A percentile compares a stretch with the other conserved stretches of the same genome.
phyloP scores from a whole-genome alignment of 225 moss, liverwort and hornwort species.

The Thuidium tamariscinum region DNA sequence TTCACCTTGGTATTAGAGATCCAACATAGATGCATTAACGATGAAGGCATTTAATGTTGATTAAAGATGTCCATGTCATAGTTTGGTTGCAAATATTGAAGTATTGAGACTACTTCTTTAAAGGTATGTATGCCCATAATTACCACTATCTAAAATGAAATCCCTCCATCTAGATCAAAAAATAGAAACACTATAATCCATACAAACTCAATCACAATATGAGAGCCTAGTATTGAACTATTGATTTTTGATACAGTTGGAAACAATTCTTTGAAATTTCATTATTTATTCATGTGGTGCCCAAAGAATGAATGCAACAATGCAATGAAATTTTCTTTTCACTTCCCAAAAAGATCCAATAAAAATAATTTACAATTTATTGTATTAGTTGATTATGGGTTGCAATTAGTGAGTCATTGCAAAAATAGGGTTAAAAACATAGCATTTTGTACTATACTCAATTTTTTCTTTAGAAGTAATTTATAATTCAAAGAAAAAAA shows the following conservation, averaged over 20 bases:
- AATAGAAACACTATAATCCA: background rate
- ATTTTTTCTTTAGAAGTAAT: no score
- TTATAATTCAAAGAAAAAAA: no score
- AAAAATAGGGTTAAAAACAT: no score
- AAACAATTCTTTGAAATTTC: background rate
- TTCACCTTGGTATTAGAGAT: fast-evolving
- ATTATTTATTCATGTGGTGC: background rate
- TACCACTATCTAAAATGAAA: background rate
- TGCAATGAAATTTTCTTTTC: background rate
- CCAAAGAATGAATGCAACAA: fast-evolving
- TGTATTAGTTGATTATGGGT: no score
- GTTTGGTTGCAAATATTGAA: background rate
- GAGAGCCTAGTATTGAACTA: background rate
- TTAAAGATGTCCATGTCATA: background rate
- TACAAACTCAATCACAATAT: background rate
- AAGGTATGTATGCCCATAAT: background rate
- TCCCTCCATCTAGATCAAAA: fast-evolving
- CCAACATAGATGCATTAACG: background rate
- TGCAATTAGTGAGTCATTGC: no score
- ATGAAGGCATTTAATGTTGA: background rate
- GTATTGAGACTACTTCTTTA: background rate
- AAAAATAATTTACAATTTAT: no score
- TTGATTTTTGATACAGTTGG: background rate
- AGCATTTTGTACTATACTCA: no score
- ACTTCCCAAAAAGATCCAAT: no score